phyloP scores from a whole-genome alignment of 2,329 filamentous ascomycete species.

The Hirsutella minnesotensis region DNA sequence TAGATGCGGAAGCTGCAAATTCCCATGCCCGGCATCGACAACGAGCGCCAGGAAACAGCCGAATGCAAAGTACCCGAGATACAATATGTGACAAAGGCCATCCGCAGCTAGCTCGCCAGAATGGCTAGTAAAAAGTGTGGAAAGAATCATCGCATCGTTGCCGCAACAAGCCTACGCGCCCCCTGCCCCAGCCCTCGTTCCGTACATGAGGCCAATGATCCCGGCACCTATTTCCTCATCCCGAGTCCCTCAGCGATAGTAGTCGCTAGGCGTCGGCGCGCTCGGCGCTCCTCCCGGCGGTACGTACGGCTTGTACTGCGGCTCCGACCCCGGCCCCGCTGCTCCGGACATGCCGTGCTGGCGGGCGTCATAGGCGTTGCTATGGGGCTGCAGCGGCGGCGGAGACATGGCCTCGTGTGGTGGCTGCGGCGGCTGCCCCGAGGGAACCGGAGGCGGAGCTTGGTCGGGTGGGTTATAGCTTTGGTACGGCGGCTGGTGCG shows the following conservation, averaged over 20 bases:
- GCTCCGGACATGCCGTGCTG: constrained; percentile 22
- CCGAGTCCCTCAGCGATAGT: constrained; percentile 32
- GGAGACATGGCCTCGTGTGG: constrained; percentile 8
- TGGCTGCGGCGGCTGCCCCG: constrained; percentile 18
- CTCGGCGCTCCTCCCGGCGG: constrained; percentile 35
- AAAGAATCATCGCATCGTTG: too few species aligned
- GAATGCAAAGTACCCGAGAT: too few species aligned
- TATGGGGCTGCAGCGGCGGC: constrained; percentile 32
- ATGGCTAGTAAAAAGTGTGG: too few species aligned
- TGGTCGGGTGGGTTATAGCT: constrained; percentile 26
- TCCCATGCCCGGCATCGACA: too few species aligned
- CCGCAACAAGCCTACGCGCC: too few species aligned
- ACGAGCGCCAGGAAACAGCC: too few species aligned
- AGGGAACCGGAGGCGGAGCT: constrained; percentile 29
- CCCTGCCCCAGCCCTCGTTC: too few species aligned
- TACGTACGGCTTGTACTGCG: constrained; percentile 50
- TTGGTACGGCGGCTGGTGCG: constrained; percentile 16
- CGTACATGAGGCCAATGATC: not conserved
- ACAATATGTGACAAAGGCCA: too few species aligned
- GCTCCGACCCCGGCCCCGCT: constrained; percentile 7
- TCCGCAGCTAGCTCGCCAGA: too few species aligned
- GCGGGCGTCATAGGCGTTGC: constrained; percentile 34
- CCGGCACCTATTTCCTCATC: not conserved
- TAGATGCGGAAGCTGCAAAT: too few species aligned
- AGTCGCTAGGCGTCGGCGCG: constrained; percentile 41